phyloP scores from a whole-genome alignment of 305 asterid genomes.

The Fraxinus sp. region DNA sequence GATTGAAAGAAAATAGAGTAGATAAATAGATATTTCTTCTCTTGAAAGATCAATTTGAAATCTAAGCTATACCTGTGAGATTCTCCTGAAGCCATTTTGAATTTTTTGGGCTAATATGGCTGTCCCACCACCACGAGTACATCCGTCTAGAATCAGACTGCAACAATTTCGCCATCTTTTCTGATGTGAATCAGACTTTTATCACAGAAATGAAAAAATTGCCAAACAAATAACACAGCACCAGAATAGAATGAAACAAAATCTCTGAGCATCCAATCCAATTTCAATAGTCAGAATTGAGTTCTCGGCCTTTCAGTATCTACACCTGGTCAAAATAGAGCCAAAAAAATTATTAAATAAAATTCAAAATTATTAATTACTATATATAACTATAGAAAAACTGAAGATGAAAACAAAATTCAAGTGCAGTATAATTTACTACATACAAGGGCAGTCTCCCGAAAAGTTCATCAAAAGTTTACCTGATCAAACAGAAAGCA shows the following conservation, averaged over 20 bases:
- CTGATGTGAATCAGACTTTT: conserved; percentile 15
- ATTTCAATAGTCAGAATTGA: conserved; percentile 40
- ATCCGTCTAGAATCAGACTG: conserved; percentile 67
- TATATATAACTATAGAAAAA: not conserved
- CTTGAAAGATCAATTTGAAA: not conserved
- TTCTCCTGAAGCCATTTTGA: conserved; percentile 99
- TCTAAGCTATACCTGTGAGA: conserved; percentile 70
- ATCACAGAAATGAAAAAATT: conserved; percentile 17
- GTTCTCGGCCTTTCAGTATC: conserved; percentile 34
- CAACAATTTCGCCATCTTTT: conserved; percentile 63
- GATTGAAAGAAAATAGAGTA: not conserved
- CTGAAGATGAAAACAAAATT: conserved; percentile 6
- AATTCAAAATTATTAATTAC: conserved; percentile 11
- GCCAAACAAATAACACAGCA: conserved; percentile 14
- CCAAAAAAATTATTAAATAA: conserved; percentile 16
- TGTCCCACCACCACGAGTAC: conserved; percentile 99
- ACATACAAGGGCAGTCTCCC: conserved; percentile 27
- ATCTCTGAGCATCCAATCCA: conserved; percentile 39
- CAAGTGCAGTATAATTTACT: conserved; percentile 24
- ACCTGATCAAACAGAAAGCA: conserved; percentile 28
- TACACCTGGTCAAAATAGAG: conserved; percentile 28
- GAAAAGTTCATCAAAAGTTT: conserved; percentile 17
- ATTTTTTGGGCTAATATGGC: conserved; percentile 97
- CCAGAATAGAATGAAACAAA: conserved; percentile 10
- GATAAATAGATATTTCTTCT: not conserved